phyloP scores from a whole-genome alignment of 129 eudicot species.

The Sambucus nigra region DNA sequence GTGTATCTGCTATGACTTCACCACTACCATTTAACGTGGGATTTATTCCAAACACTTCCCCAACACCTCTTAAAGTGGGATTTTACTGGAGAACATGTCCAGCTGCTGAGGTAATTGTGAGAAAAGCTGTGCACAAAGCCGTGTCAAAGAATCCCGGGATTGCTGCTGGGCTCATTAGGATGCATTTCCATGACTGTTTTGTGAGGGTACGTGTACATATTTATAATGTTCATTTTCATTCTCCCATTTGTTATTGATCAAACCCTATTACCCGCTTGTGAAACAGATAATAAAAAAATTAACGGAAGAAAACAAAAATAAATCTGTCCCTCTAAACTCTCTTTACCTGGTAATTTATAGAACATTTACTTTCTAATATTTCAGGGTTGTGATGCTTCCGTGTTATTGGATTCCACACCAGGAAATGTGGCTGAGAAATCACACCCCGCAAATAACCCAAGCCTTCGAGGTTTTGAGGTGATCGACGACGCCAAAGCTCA shows the following conservation, averaged over 20 bases:
- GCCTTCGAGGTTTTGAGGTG: slow-evolving; percentile 39
- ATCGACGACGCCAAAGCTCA: slow-evolving; percentile 31
- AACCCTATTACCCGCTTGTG: too few relatives aligned
- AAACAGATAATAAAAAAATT: not conserved
- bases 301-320: not conserved
- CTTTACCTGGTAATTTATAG: not conserved
- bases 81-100: slow-evolving; percentile 20
- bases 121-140: slow-evolving; percentile 16
- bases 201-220: slow-evolving; percentile 20
- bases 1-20: not conserved
- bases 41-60: too few relatives aligned
- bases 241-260: not conserved
- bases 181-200: slow-evolving; percentile 54
- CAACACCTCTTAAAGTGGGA: too few relatives aligned
- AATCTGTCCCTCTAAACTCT: not conserved
- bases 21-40: slow-evolving; percentile 10
- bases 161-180: slow-evolving; percentile 37
- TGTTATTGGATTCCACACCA: slow-evolving; percentile 17
- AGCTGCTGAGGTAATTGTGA: slow-evolving; percentile 17
- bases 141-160: slow-evolving; percentile 27
- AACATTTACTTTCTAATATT: too few relatives aligned
- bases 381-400: slow-evolving; percentile 36
- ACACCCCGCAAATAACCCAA: slow-evolving; percentile 12
- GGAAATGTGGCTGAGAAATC: slow-evolving; percentile 16
- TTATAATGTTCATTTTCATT: not conserved